These are phyloP conservation scores for Pleomassaria siparia DNA, from an alignment of 2,329 filamentous ascomycete genomes.

Conservation along the genomic window DNA sequence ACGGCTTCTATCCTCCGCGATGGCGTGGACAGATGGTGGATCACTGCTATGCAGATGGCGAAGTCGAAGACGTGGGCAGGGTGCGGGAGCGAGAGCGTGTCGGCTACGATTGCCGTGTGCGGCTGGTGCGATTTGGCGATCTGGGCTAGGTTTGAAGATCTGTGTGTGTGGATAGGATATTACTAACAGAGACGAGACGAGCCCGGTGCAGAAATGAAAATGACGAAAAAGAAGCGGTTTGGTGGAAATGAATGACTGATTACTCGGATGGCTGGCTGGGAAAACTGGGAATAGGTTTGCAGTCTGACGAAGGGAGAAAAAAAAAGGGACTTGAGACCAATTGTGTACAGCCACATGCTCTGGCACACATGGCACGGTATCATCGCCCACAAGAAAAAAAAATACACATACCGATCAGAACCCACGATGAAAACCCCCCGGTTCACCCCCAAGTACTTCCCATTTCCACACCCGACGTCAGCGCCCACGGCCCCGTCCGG, in stretches of 20 bases:
- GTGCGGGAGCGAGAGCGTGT: slow-evolving; percentile 82
- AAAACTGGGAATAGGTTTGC: too few relatives aligned
- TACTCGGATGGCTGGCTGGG: too few relatives aligned
- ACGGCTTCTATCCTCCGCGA: slow-evolving; percentile 74
- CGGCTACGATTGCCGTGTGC: slow-evolving; percentile 74
- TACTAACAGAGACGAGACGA: background rate
- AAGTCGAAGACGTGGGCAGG: slow-evolving; percentile 71
- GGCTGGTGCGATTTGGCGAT: slow-evolving; percentile 59
- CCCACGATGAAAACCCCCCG: slow-evolving; percentile 75
- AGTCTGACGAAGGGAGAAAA: too few relatives aligned
- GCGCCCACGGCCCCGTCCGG: slow-evolving; percentile 74
- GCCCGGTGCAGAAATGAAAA: too few relatives aligned
- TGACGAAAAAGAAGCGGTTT: too few relatives aligned
- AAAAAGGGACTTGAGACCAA: too few relatives aligned
- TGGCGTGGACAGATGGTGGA: slow-evolving; percentile 87
- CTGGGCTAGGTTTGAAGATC: slow-evolving; percentile 59
- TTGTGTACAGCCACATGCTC: too few relatives aligned
- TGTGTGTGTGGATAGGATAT: slow-evolving; percentile 24
- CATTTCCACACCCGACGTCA: slow-evolving; percentile 95
- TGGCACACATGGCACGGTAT: too few relatives aligned
- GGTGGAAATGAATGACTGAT: too few relatives aligned
- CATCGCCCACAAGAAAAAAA: too few relatives aligned
- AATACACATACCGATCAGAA: slow-evolving; percentile 71
- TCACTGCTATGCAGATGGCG: slow-evolving; percentile 88
- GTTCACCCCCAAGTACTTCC: slow-evolving; percentile 88